Evolutionary conservation across 2,329 filamentous ascomycete genomes (phyloP), one percentile per base, ranked within the genome.

Genomic region (Ophiostoma tasmaniense): DNA sequence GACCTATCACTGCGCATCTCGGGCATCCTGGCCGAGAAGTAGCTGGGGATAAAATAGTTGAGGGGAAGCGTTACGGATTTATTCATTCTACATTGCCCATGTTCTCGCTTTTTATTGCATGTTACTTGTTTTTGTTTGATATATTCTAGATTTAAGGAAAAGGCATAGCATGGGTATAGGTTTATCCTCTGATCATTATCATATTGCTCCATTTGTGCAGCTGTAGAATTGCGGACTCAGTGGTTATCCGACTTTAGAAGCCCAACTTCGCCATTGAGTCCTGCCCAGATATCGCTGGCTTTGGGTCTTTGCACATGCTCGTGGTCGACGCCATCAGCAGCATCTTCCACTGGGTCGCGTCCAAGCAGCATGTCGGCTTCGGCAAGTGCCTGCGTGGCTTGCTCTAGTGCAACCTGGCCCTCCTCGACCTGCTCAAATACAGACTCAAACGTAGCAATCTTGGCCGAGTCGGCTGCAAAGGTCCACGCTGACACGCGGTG

Each of bases 1-100:
- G 94, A 99, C 78, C 77, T 98, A 73, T 85, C 90, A 7, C 82
- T 98, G 76, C 88, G 91, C 75, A 90, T 97, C 80, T 91, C 91
- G 0, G 86, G 85, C 37, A 88, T 95, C 70, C 76, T 96, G 76
- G 83, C 82, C 59, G 81, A 81, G 52, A 79, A 78, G 69, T 70
- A 14, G 22, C 11, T 17, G 13, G 10, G 3, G 25, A 13, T 55
- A 35, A 33, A n/a, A 33, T 30, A 33, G 37, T 4, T 14, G 59
- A 11, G 28, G 30, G 13, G 59, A 35, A 62, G 55, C n/a, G 2
- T 13, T 22, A 17, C 11, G 50, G 50, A 25, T 25, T 55, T 25
- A 11, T 25, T 20, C 6, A 20, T 30, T 28, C 17, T 2, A 17
- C 55, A 61, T 25, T 55, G 17, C 20, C 52, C 20, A 59, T 68